phyloP scores from a whole-genome alignment of 192 early-diverging fungal species.

The Paraglomus brasilianum region DNA sequence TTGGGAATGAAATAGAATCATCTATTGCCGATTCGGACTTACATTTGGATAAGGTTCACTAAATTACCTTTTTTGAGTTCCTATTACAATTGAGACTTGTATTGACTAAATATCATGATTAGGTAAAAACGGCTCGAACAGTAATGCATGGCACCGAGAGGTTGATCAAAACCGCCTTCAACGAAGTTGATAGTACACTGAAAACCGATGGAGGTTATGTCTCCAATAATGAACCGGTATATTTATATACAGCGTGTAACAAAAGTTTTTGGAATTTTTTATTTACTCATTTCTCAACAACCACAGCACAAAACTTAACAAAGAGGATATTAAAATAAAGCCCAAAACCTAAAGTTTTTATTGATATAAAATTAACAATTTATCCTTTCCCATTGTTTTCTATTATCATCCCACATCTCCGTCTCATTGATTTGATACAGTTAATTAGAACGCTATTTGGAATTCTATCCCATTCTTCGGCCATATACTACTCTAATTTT shows the following conservation, averaged over 20 bases:
- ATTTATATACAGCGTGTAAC: too few relatives aligned
- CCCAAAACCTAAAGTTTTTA: neutral
- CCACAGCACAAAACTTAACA: too few relatives aligned
- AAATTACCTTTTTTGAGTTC: neutral
- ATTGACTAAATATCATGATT: conserved; percentile 13
- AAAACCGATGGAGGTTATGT: neutral
- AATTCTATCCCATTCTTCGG: neutral
- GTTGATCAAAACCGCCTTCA: neutral
- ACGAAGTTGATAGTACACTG: conserved; percentile 8
- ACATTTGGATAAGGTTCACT: conserved; percentile 1
- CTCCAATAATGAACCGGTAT: neutral
- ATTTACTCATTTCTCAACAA: too few relatives aligned
- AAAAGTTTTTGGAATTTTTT: too few relatives aligned
- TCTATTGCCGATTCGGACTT: neutral
- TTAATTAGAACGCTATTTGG: neutral
- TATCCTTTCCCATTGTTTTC: conserved; percentile 15
- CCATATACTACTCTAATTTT: conserved; percentile 12
- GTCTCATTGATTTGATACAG: neutral
- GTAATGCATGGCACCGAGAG: neutral
- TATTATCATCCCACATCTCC: neutral
- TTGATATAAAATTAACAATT: neutral
- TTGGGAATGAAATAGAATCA: conserved; percentile 14
- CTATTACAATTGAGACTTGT: conserved; percentile 11
- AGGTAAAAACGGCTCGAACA: conserved; percentile 15
- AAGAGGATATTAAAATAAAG: too few relatives aligned